phyloP scores from a whole-genome alignment of 345 rosid species.

The Aquilaria malaccensis region DNA sequence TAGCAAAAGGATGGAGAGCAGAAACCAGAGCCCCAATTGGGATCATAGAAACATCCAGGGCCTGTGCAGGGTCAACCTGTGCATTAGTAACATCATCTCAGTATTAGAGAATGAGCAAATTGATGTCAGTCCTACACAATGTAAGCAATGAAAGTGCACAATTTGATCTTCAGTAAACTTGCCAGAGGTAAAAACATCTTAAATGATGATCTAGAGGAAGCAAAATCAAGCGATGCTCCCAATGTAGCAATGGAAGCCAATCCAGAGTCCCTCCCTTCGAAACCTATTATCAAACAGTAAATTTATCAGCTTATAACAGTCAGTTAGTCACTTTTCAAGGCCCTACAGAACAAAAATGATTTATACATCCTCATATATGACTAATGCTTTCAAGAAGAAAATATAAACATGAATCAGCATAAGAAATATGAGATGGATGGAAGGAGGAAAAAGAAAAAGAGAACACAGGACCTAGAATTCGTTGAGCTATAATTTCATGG shows the following conservation, averaged over 20 bases:
- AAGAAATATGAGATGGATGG: too few relatives aligned
- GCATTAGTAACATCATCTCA: slow-evolving; percentile 10
- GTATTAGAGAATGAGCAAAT: background rate
- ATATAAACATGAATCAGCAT: too few relatives aligned
- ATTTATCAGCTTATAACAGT: slow-evolving; percentile 9
- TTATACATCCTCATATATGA: background rate
- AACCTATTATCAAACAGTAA: slow-evolving; percentile 28
- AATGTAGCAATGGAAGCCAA: slow-evolving; percentile 58
- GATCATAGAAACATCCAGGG: slow-evolving; percentile 50
- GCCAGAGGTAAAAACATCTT: slow-evolving; percentile 70
- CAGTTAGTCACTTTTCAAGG: background rate
- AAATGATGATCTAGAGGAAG: slow-evolving; percentile 59
- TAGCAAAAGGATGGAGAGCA: slow-evolving; percentile 51
- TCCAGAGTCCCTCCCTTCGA: slow-evolving; percentile 56
- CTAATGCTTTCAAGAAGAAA: background rate
- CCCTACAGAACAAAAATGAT: background rate
- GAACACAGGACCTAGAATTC: too few relatives aligned
- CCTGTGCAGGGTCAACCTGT: slow-evolving; percentile 64
- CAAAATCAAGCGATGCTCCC: slow-evolving; percentile 76
- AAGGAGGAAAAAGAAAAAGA: too few relatives aligned
- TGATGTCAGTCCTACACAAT: background rate
- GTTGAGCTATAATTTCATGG: too few relatives aligned
- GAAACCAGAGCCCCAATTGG: slow-evolving; percentile 60
- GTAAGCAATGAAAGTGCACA: background rate
- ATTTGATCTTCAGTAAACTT: slow-evolving; percentile 26